phyloP scores from a whole-genome alignment of 352 stramenopile genomes.

The Phytophthora sp. region DNA sequence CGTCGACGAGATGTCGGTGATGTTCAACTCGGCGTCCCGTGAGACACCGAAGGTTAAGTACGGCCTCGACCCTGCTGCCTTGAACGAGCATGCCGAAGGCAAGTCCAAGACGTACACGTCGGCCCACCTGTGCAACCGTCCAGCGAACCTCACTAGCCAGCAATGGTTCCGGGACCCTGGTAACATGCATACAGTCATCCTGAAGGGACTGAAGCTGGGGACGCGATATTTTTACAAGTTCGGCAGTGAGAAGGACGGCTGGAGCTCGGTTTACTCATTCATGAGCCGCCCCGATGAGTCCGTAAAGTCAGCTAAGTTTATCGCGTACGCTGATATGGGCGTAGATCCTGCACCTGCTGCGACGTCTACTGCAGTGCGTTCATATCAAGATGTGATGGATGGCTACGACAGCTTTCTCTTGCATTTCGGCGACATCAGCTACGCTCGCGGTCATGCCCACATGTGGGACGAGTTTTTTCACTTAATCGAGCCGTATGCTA shows the following conservation, averaged over 20 bases:
- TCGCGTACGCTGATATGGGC: slow-evolving; percentile 87
- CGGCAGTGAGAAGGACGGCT: slow-evolving; percentile 77
- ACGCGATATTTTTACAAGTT: slow-evolving; percentile 82
- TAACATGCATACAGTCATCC: slow-evolving; percentile 82
- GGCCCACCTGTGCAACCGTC: slow-evolving; percentile 65
- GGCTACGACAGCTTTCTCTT: slow-evolving; percentile 79
- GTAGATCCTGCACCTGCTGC: slow-evolving; percentile 63
- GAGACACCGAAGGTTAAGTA: slow-evolving; percentile 60
- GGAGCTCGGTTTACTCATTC: slow-evolving; percentile 74
- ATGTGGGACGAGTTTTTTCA: slow-evolving; percentile 84
- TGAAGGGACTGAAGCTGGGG: slow-evolving; percentile 46
- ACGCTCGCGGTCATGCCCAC: slow-evolving; percentile 59
- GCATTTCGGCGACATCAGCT: slow-evolving; percentile 83
- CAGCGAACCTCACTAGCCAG: slow-evolving; percentile 68
- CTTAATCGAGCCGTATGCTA: slow-evolving; percentile 71
- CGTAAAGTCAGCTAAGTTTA: slow-evolving; percentile 67
- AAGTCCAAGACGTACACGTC: slow-evolving; percentile 70
- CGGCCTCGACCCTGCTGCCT: slow-evolving; percentile 33
- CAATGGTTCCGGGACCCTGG: slow-evolving; percentile 77
- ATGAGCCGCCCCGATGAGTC: slow-evolving; percentile 42
- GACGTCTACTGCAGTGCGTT: slow-evolving; percentile 63
- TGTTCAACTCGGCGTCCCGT: slow-evolving; percentile 76
- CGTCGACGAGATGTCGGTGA: slow-evolving; percentile 74
- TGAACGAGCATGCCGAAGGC: slow-evolving; percentile 41
- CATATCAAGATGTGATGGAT: slow-evolving; percentile 66